These are phyloP conservation scores for Ceratobasidium sp. DNA, from an alignment of 1,284 basidiomycete species.

Conservation along the genomic window DNA sequence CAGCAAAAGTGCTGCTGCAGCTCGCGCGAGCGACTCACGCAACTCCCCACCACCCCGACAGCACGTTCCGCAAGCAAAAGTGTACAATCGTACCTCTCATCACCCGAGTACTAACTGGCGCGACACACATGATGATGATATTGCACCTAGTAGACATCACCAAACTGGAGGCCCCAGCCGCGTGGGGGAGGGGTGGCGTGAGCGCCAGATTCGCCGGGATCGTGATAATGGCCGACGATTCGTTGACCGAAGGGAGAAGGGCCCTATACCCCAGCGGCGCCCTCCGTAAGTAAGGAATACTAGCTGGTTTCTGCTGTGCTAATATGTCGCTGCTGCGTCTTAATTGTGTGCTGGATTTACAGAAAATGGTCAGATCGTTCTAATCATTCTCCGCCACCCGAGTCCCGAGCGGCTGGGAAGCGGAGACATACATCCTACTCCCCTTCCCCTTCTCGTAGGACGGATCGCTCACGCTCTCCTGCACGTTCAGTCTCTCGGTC, in stretches of 20 bases:
- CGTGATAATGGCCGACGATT: constrained; percentile 29
- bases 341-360: neutral
- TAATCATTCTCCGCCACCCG: constrained; percentile 28
- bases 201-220: constrained; percentile 40
- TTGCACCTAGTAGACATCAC: neutral
- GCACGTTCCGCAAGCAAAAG: constrained; percentile 38
- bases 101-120: constrained; percentile 35
- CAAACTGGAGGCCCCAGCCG: constrained; percentile 36
- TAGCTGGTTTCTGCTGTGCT: constrained; percentile 6
- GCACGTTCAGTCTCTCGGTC: constrained; percentile 25
- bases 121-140: constrained; percentile 32
- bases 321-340: constrained; percentile 4
- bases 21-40: constrained; percentile 28
- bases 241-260: constrained; percentile 35
- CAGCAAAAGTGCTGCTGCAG: constrained; percentile 40
- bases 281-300: constrained; percentile 12
- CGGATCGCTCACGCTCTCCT: constrained; percentile 43
- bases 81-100: constrained; percentile 38
- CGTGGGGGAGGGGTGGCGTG: constrained; percentile 45
- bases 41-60: constrained; percentile 31
- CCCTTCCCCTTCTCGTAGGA: constrained; percentile 39
- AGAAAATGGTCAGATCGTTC: constrained; percentile 31
- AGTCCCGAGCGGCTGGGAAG: constrained; percentile 32
- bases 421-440: constrained; percentile 39
- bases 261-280: constrained; percentile 36